Evolutionary conservation across 257 asterid species (phyloP).

Genomic region (Nicotiana otophora): DNA sequence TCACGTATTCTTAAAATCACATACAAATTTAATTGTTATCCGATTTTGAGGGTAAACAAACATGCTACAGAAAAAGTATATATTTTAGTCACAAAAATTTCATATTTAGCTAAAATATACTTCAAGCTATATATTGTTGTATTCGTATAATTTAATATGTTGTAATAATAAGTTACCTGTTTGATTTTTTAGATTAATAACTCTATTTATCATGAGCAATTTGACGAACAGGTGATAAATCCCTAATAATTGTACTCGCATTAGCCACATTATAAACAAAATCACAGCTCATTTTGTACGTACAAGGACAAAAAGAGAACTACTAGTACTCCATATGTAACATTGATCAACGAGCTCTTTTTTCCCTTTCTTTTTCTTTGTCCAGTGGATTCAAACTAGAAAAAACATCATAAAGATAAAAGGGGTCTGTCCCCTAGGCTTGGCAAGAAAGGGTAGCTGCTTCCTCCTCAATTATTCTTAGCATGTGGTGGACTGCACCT

Average conservation of each 20-base stretch:
- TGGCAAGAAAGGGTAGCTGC: conserved; percentile 48
- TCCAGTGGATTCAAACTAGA: neutral
- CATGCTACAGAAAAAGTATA: too few species aligned
- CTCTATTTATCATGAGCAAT: too few species aligned
- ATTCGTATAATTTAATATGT: too few species aligned
- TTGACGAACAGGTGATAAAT: neutral
- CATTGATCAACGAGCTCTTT: neutral
- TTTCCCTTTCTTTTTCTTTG: neutral
- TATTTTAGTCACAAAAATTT: too few species aligned
- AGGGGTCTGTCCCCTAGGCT: conserved; percentile 30
- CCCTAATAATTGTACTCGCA: neutral
- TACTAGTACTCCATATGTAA: conserved; percentile 14
- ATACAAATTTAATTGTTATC: too few species aligned
- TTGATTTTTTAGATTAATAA: too few species aligned
- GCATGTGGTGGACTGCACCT: conserved; percentile 85
- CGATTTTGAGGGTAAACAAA: too few species aligned
- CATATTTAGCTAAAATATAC: too few species aligned
- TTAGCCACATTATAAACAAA: neutral
- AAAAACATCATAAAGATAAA: conserved; percentile 1
- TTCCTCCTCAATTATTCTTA: conserved; percentile 89
- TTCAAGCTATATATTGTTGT: too few species aligned
- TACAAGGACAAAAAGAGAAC: conserved; percentile 8
- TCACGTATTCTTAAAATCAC: too few species aligned
- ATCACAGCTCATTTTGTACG: conserved; percentile 14
- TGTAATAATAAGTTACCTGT: too few species aligned